A percentile compares a stretch with the other conserved stretches of the same genome.
Conservation (phyloP, 805 yeast species). For the Candida loeiensis region DNA sequence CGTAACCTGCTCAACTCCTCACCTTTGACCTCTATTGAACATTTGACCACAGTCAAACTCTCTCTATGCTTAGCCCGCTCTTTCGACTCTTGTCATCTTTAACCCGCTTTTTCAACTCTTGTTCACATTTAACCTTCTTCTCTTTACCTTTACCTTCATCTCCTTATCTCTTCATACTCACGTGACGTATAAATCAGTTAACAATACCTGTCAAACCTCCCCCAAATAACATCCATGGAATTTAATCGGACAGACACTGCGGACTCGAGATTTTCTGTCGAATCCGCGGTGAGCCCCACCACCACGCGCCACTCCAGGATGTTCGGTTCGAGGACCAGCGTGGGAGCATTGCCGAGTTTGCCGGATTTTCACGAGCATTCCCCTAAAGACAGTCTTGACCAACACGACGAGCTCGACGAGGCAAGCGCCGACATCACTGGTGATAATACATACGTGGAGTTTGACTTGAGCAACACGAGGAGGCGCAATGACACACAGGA, state of each 20-base stretch:
- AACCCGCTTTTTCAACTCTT: too few species aligned
- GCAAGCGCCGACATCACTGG: slow-evolving; percentile 6
- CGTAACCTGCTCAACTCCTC: too few species aligned
- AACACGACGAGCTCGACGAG: slow-evolving; percentile 4
- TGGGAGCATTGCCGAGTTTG: slow-evolving; percentile 21
- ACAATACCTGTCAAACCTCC: too few species aligned
- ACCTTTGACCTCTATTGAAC: too few species aligned
- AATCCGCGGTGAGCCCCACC: slow-evolving; percentile 10
- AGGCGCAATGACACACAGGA: slow-evolving; percentile 5
- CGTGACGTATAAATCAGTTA: background rate
- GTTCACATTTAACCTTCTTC: too few species aligned
- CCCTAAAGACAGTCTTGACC: background rate
- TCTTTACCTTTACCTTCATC: background rate
- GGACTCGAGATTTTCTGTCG: slow-evolving; percentile 6
- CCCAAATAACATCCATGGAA: slow-evolving; percentile 2
- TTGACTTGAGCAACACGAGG: slow-evolving; percentile 21
- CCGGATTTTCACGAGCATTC: slow-evolving; percentile 11
- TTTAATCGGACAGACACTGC: slow-evolving; percentile 10
- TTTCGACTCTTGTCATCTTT: too few species aligned
- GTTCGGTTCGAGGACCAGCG: slow-evolving; percentile 18
- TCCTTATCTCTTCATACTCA: background rate
- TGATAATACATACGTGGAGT: slow-evolving; percentile 25
- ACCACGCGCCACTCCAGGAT: slow-evolving; percentile 6
- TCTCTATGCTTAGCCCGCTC: too few species aligned
- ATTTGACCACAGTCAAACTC: too few species aligned